phyloP scores from a whole-genome alignment of 805 yeast species.

The Yamadazyma phyllophila region DNA sequence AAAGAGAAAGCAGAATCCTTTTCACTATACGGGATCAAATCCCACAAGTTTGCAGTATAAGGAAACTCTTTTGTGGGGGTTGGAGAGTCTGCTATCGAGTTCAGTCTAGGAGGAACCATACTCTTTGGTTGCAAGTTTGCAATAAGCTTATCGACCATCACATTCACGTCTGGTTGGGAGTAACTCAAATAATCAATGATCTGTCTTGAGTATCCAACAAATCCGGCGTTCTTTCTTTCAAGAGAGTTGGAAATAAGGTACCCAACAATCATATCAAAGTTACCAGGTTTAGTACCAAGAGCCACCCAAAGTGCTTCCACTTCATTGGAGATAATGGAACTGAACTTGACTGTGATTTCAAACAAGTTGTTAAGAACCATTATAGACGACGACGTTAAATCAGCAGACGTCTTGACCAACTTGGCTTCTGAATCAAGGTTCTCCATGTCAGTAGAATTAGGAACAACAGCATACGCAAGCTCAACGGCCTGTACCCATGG shows the following conservation, averaged over 20 bases:
- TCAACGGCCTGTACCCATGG: conserved; percentile 94
- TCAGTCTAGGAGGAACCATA: conserved; percentile 73
- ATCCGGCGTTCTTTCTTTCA: conserved; percentile 63
- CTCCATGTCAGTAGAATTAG: not conserved
- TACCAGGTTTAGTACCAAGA: conserved; percentile 69
- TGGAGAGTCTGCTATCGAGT: conserved; percentile 7
- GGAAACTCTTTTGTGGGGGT: conserved; percentile 43
- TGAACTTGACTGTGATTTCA: conserved; percentile 78
- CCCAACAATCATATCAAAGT: conserved; percentile 68
- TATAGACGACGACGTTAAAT: conserved; percentile 30
- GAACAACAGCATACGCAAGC: conserved; percentile 33
- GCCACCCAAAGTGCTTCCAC: conserved; percentile 96
- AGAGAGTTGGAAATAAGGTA: conserved; percentile 68
- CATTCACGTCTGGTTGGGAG: conserved; percentile 45
- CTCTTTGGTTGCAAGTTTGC: conserved; percentile 75
- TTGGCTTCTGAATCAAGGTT: conserved; percentile 7
- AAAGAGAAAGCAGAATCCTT: conserved; percentile 78
- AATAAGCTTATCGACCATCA: conserved; percentile 59
- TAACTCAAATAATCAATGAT: conserved; percentile 73
- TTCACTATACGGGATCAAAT: conserved; percentile 49
- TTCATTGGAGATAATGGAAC: conserved; percentile 74
- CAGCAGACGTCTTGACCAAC: conserved; percentile 6
- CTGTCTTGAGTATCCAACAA: conserved; percentile 78
- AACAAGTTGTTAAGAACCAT: conserved; percentile 81
- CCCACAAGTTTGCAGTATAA: conserved; percentile 71